Evolutionary conservation across 352 stramenopile genomes (phyloP).

Genomic region (Globisporangium middletonii): DNA sequence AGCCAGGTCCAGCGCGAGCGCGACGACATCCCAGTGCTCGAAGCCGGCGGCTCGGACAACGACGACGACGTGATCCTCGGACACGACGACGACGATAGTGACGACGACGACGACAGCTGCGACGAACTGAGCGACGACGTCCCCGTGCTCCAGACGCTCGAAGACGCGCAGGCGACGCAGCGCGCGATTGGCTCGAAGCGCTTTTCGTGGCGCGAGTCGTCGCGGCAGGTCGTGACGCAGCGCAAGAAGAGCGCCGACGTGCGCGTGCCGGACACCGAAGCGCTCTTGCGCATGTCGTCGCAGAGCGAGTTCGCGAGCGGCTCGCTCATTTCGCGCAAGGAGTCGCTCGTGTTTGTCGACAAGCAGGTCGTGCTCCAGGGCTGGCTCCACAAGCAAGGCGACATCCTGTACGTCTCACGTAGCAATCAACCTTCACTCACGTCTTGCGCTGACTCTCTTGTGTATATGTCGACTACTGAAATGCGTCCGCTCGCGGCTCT

Average conservation of each 20-base stretch:
- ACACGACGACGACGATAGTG: constrained; percentile 17
- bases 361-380: constrained; percentile 41
- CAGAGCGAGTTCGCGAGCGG: constrained; percentile 34
- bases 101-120: constrained; percentile 23
- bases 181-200: constrained; percentile 31
- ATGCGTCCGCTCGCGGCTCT: neutral
- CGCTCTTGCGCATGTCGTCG: constrained; percentile 46
- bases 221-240: constrained; percentile 15
- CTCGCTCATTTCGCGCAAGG: constrained; percentile 30
- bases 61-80: constrained; percentile 14
- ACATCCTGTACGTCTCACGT: constrained; percentile 35
- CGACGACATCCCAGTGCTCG: constrained; percentile 69
- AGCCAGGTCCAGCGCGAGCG: constrained; percentile 9
- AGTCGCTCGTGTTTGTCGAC: constrained; percentile 29
- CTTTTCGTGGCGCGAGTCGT: constrained; percentile 44
- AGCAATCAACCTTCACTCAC: neutral
- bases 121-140: constrained; percentile 48
- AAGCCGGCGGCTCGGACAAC: constrained; percentile 17
- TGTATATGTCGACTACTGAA: no score
- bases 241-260: constrained; percentile 10
- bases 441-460: neutral
- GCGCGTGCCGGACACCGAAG: constrained; percentile 36
- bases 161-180: constrained; percentile 31
- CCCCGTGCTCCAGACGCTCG: constrained; percentile 58
- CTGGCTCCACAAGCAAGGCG: constrained; percentile 55